Conservation (phyloP, 83 land plant genomes). For the Thuja plicata region DNA sequence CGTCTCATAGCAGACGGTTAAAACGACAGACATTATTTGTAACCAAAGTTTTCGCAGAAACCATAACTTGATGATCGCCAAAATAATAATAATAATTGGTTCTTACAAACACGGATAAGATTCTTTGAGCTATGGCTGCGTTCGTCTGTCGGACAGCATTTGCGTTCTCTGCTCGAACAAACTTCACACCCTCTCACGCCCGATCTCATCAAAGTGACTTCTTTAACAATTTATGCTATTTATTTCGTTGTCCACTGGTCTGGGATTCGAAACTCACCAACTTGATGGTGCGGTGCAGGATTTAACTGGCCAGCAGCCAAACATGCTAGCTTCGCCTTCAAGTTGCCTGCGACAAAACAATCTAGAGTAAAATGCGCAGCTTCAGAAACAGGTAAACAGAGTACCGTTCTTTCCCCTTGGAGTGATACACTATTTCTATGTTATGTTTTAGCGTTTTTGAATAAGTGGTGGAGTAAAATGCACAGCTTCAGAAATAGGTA, state of each 20-base stretch:
- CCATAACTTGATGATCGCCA: too few relatives aligned
- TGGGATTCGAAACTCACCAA: neutral
- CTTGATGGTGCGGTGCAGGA: neutral
- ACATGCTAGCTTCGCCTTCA: neutral
- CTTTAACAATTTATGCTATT: neutral
- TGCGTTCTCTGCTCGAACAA: neutral
- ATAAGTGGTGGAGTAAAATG: neutral
- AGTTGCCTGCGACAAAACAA: neutral
- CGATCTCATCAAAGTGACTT: neutral
- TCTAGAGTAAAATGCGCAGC: neutral
- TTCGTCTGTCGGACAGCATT: neutral
- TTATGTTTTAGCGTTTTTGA: neutral
- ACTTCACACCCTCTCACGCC: neutral
- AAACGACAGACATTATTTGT: too few relatives aligned
- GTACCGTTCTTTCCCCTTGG: neutral
- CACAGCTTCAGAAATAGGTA: constrained; percentile 5
- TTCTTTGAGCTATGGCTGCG: neutral
- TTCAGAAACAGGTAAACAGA: constrained; percentile 5
- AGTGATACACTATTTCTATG: neutral
- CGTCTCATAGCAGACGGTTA: too few relatives aligned
- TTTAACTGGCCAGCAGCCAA: neutral
- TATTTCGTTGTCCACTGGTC: neutral
- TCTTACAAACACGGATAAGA: neutral
- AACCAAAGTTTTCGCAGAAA: too few relatives aligned
- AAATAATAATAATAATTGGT: too few relatives aligned